Percentiles rank a stretch among this genome's conserved stretches.
phyloP scores from a whole-genome alignment of 805 yeast species.

The Pichia scutulata region DNA sequence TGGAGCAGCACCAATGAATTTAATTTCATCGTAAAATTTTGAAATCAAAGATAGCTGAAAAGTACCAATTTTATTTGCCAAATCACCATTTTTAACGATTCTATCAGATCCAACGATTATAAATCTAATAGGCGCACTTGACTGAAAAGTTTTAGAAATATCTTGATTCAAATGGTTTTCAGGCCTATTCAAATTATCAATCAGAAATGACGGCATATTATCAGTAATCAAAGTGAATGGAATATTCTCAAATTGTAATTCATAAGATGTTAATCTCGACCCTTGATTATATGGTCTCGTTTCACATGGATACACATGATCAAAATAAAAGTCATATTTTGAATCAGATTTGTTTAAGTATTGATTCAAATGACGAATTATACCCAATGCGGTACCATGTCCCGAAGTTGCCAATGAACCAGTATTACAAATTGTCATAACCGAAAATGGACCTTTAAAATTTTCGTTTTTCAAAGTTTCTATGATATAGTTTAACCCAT shows the following conservation, averaged over 20 bases:
- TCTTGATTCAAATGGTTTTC: conserved; percentile 22
- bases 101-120: conserved; percentile 95
- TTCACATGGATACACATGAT: conserved; percentile 79
- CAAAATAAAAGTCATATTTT: conserved; percentile 37
- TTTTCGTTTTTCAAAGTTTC: conserved; percentile 37
- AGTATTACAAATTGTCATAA: conserved; percentile 89
- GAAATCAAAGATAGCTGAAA: conserved; percentile 77
- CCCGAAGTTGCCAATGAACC: conserved; percentile 97
- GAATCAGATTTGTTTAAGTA: conserved; percentile 27
- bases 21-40: conserved; percentile 53
- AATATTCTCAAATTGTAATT: conserved; percentile 73
- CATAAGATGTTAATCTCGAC: conserved; percentile 86
- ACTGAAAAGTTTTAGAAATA: conserved; percentile 14
- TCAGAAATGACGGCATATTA: conserved; percentile 79
- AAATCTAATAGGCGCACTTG: conserved; percentile 66
- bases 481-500: conserved; percentile 67
- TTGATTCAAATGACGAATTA: conserved; percentile 63
- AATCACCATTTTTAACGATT: conserved; percentile 86
- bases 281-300: conserved; percentile 98
- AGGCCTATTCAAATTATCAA: conserved; percentile 34
- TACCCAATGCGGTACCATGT: conserved; percentile 94
- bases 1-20: conserved; percentile 93
- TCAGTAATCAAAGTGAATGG: conserved; percentile 89
- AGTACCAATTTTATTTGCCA: conserved; percentile 96
- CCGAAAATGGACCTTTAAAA: conserved; percentile 62